Percentiles rank a stretch among this genome's conserved stretches.
Conservation (phyloP, 768 basidiomycete genomes). For the Rhodosporidiobolus odoratus region DNA sequence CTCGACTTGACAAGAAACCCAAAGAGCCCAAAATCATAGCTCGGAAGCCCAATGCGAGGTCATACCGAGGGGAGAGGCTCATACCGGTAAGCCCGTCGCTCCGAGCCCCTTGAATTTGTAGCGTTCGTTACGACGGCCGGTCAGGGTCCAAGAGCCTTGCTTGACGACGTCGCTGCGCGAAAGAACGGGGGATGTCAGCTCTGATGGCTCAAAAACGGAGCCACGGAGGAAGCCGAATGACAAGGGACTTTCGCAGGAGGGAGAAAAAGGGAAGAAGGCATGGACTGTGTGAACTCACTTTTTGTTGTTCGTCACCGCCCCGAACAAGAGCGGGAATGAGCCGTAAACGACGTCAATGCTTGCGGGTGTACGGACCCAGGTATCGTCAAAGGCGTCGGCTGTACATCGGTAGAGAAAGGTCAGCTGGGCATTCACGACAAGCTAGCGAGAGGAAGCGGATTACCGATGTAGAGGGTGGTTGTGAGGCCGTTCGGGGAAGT, state of each 20-base stretch:
- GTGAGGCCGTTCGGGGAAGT: conserved; percentile 32
- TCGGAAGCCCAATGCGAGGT: too few species aligned
- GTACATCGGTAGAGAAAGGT: conserved; percentile 32
- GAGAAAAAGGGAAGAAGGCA: not conserved
- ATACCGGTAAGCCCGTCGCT: too few species aligned
- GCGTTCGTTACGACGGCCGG: conserved; percentile 30
- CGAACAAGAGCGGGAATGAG: conserved; percentile 2
- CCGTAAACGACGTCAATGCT: conserved; percentile 28
- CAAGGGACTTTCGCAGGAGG: too few species aligned
- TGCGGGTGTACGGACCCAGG: not conserved
- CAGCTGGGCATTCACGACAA: not conserved
- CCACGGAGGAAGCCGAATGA: too few species aligned
- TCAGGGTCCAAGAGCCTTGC: conserved; percentile 25
- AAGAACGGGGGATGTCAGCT: not conserved
- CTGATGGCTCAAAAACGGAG: not conserved
- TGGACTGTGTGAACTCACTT: not conserved
- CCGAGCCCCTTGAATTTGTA: conserved; percentile 13
- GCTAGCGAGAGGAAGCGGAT: not conserved
- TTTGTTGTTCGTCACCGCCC: conserved; percentile 3
- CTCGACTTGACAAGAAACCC: too few species aligned
- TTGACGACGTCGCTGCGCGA: conserved; percentile 31
- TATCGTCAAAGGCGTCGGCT: conserved; percentile 40
- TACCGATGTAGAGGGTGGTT: conserved; percentile 8
- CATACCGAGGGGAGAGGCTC: too few species aligned
- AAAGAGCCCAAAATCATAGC: too few species aligned